Evolutionary conservation across 306 rosid genomes (phyloP).

Genomic region (Lotus japonicus): DNA sequence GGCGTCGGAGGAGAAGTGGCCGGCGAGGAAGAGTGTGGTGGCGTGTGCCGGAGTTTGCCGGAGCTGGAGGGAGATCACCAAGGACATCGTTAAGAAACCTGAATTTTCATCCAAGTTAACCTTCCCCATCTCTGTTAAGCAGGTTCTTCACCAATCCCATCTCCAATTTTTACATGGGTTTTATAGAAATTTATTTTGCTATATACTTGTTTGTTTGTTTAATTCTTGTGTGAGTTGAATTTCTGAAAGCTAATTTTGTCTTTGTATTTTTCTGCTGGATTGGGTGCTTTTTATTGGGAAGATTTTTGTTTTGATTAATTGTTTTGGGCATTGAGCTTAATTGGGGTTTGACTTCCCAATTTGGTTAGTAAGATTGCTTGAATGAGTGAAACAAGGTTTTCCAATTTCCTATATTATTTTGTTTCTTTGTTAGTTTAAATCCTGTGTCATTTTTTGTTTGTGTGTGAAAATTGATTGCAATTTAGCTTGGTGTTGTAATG

Average conservation of each 20-base stretch:
- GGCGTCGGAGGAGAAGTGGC: constrained; percentile 77
- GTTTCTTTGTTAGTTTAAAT: neutral
- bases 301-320: neutral
- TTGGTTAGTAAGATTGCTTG: neutral
- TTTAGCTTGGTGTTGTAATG: neutral
- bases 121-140: constrained; percentile 92
- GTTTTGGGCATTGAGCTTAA: neutral
- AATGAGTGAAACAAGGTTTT: neutral
- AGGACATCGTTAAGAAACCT: constrained; percentile 76
- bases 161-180: neutral
- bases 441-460: neutral
- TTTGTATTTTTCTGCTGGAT: neutral
- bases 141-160: constrained; percentile 52
- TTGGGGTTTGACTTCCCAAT: neutral
- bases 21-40: constrained; percentile 72
- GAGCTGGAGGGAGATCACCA: constrained; percentile 74
- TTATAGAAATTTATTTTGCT: neutral
- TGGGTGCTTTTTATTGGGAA: neutral
- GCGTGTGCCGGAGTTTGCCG: constrained; percentile 96
- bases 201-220: neutral
- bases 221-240: neutral
- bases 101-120: constrained; percentile 65
- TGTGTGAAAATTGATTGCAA: neutral
- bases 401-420: neutral
- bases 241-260: neutral